phyloP scores from a whole-genome alignment of 2,329 filamentous ascomycete species.

The Thelonectria blattea region DNA sequence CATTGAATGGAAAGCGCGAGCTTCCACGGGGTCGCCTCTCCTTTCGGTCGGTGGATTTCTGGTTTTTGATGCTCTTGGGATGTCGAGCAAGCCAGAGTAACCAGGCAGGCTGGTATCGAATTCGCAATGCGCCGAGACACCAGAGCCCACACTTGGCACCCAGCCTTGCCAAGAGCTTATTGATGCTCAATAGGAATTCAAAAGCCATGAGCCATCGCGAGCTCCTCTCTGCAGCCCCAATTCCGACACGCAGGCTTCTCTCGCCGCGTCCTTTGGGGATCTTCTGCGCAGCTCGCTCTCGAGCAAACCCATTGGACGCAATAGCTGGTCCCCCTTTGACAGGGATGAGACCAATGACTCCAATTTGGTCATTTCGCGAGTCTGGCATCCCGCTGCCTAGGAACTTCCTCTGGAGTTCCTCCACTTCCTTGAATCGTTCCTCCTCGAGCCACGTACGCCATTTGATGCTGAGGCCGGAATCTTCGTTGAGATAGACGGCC shows the following conservation, averaged over 20 bases:
- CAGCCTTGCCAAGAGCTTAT: constrained; percentile 46
- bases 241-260: constrained; percentile 63
- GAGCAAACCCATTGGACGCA: constrained; percentile 66
- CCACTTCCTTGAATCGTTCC: constrained; percentile 79
- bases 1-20: constrained; percentile 41
- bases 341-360: constrained; percentile 61
- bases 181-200: constrained; percentile 79
- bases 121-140: constrained; percentile 59
- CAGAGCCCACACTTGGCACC: constrained; percentile 52
- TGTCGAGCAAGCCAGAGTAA: constrained; percentile 60
- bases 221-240: constrained; percentile 80
- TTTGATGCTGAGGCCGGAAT: constrained; percentile 74
- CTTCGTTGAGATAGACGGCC: constrained; percentile 94
- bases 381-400: constrained; percentile 53
- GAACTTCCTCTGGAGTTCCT: constrained; percentile 62
- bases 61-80: constrained; percentile 40
- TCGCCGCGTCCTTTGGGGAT: constrained; percentile 54
- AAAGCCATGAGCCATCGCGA: constrained; percentile 78
- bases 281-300: constrained; percentile 72
- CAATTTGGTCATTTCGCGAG: constrained; percentile 58
- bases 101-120: constrained; percentile 52
- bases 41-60: constrained; percentile 25
- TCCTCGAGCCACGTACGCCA: constrained; percentile 91
- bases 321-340: constrained; percentile 53
- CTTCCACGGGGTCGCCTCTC: constrained; percentile 20